phyloP scores from a whole-genome alignment of 371 early-diverging fungal genomes.

The Choanephora cucurbitarum region DNA sequence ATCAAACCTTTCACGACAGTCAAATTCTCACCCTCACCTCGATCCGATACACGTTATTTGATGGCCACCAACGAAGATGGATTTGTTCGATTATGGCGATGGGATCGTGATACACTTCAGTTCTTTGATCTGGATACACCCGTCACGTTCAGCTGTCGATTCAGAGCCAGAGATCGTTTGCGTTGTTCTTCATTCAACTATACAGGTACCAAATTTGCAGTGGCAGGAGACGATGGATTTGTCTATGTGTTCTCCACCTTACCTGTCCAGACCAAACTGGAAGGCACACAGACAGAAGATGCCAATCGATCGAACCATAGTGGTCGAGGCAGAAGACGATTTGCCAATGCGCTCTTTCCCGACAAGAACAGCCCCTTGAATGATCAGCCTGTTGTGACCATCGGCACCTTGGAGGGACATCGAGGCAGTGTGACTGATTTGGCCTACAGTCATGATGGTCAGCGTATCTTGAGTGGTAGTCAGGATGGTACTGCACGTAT shows the following conservation, averaged over 20 bases:
- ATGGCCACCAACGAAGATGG: constrained; percentile 81
- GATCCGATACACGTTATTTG: constrained; percentile 69
- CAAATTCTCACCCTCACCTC: constrained; percentile 83
- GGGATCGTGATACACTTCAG: constrained; percentile 61
- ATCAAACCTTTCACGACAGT: constrained; percentile 74
- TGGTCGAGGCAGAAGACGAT: constrained; percentile 30
- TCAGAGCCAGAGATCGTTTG: constrained; percentile 61
- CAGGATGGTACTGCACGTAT: constrained; percentile 58
- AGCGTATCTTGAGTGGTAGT: constrained; percentile 70
- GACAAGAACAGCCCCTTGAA: constrained; percentile 38
- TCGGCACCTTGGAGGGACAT: constrained; percentile 76
- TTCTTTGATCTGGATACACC: constrained; percentile 60
- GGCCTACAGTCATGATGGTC: constrained; percentile 73
- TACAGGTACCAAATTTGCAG: constrained; percentile 81
- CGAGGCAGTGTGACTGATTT: constrained; percentile 75
- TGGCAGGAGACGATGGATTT: constrained; percentile 81
- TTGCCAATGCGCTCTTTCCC: constrained; percentile 42
- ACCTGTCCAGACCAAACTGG: constrained; percentile 25
- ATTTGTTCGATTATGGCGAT: constrained; percentile 73
- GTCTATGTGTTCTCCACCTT: constrained; percentile 72
- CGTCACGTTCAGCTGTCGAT: constrained; percentile 64
- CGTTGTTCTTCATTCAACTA: constrained; percentile 74
- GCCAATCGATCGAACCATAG: not conserved
- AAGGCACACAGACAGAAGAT: not conserved
- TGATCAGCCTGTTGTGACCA: constrained; percentile 58